Evolutionary conservation across 768 basidiomycete genomes (phyloP).

Genomic region (Phylloporus scabripes): DNA sequence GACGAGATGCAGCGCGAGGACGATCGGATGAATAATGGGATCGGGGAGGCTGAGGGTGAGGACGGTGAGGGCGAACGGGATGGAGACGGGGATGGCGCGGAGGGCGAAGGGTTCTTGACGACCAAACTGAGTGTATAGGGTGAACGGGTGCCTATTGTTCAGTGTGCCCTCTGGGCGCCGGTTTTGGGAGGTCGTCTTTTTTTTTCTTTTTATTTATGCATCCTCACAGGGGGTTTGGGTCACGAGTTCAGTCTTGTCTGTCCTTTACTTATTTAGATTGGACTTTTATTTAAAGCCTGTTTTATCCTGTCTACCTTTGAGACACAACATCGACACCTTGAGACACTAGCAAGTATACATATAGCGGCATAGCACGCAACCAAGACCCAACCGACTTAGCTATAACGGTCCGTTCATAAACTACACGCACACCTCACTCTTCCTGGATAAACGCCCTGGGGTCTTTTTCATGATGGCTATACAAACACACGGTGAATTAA

Average conservation of each 20-base stretch:
- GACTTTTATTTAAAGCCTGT: neutral
- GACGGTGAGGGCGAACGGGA: slow-evolving; percentile 22
- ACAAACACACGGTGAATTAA: too few species aligned
- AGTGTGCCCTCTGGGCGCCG: neutral
- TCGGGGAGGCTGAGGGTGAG: slow-evolving; percentile 25
- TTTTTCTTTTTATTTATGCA: neutral
- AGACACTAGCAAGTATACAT: neutral
- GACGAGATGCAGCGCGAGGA: slow-evolving; percentile 72
- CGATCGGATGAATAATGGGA: slow-evolving; percentile 29
- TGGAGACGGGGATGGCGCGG: slow-evolving; percentile 24
- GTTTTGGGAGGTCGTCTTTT: neutral
- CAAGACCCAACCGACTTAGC: neutral
- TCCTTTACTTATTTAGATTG: neutral
- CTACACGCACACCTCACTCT: neutral
- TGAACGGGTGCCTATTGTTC: neutral
- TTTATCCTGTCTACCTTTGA: neutral
- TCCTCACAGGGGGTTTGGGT: neutral
- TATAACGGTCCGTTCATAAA: neutral
- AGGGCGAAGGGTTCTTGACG: slow-evolving; percentile 28
- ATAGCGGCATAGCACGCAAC: neutral
- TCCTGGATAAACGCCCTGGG: neutral
- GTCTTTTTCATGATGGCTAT: neutral
- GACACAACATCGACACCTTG: neutral
- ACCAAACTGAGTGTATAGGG: slow-evolving; percentile 21
- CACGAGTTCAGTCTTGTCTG: neutral